These are phyloP conservation scores for Nicotiana attenuata DNA, from an alignment of 257 asterid genomes.

Conservation along the genomic window DNA sequence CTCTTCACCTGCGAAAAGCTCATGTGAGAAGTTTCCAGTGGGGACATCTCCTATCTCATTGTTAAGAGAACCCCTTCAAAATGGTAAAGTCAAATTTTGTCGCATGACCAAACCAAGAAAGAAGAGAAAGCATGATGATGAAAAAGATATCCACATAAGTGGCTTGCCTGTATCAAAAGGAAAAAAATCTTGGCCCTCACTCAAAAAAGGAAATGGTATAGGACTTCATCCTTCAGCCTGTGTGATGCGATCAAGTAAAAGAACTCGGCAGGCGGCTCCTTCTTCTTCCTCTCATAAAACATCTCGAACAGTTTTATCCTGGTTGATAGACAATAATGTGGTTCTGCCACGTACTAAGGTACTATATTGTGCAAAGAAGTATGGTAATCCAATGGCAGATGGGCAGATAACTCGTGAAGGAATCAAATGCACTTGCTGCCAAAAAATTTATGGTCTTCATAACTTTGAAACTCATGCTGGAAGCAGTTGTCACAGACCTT, in stretches of 20 bases:
- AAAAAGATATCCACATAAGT: background rate
- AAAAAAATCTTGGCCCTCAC: slow-evolving; percentile 21
- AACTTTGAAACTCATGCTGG: slow-evolving; percentile 80
- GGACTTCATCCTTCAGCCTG: slow-evolving; percentile 25
- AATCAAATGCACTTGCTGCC: slow-evolving; percentile 78
- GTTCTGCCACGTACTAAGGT: slow-evolving; percentile 67
- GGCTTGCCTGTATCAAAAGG: slow-evolving; percentile 8
- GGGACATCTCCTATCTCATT: background rate
- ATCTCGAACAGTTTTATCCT: slow-evolving; percentile 65
- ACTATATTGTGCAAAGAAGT: slow-evolving; percentile 37
- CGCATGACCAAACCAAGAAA: slow-evolving; percentile 24
- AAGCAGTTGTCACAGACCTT: slow-evolving; percentile 47
- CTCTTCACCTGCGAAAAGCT: slow-evolving; percentile 10
- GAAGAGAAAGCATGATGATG: slow-evolving; percentile 23
- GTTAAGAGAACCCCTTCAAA: slow-evolving; percentile 24
- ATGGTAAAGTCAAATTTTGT: slow-evolving; percentile 18
- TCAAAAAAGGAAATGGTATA: slow-evolving; percentile 19
- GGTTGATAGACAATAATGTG: slow-evolving; percentile 68
- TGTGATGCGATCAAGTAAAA: slow-evolving; percentile 44
- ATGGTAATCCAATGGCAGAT: slow-evolving; percentile 34
- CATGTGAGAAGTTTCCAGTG: slow-evolving; percentile 12
- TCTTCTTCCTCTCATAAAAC: slow-evolving; percentile 47
- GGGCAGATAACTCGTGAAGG: slow-evolving; percentile 84
- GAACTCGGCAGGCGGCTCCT: slow-evolving; percentile 36
- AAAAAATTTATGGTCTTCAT: slow-evolving; percentile 39